These are phyloP conservation scores for Sporothrix humicola DNA, from an alignment of 2,329 filamentous ascomycete genomes.

Conservation along the genomic window DNA sequence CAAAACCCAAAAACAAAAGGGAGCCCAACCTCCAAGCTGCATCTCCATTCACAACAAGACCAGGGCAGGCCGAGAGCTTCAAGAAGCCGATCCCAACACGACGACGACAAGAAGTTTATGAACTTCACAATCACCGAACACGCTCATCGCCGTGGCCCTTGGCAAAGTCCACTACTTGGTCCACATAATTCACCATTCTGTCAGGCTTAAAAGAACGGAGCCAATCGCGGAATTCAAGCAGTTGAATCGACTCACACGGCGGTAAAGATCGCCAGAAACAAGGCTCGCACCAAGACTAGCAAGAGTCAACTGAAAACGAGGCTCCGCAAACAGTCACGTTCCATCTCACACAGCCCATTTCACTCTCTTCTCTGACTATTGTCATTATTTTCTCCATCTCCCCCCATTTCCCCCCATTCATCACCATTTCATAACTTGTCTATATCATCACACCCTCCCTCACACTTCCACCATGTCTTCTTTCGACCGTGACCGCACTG, in stretches of 20 bases:
- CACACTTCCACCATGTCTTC: conserved; percentile 14
- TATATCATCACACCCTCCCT: not conserved
- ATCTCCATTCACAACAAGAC: no score
- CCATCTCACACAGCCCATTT: not conserved
- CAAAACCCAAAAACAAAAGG: not conserved
- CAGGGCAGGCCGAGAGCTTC: no score
- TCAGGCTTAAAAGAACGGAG: no score
- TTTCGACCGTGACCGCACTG: not conserved
- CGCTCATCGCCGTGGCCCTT: conserved; percentile 2
- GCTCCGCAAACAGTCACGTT: not conserved
- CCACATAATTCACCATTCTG: not conserved
- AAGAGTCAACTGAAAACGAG: no score
- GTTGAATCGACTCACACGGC: conserved; percentile 6
- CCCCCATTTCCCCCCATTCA: not conserved
- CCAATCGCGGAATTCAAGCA: no score
- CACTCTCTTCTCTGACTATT: not conserved
- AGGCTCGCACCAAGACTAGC: not conserved
- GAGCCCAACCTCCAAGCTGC: no score
- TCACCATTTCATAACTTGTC: not conserved
- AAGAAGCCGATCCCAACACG: not conserved
- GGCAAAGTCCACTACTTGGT: not conserved
- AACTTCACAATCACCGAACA: not conserved
- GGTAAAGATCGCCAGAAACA: not conserved
- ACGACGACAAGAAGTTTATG: not conserved
- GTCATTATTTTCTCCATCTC: not conserved